Conservation (phyloP, 2,329 filamentous ascomycete genomes). For the Dactylellina sp. region DNA sequence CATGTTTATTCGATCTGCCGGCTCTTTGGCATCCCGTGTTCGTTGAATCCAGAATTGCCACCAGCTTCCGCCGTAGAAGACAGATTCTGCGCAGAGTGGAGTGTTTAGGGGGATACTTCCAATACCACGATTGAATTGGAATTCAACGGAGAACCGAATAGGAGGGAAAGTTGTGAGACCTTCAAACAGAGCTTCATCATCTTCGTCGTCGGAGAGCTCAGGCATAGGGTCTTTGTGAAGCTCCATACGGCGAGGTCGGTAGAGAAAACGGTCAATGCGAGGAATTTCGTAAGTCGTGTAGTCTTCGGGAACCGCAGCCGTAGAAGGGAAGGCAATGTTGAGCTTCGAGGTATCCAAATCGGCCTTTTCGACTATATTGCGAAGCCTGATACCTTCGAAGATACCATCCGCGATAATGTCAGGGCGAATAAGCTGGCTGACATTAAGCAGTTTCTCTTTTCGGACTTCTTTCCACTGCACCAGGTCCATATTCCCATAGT, state of each 20-base stretch:
- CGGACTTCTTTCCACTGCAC: constrained; percentile 45
- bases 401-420: constrained; percentile 34
- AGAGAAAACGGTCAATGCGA: constrained; percentile 30
- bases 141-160: constrained; percentile 48
- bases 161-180: constrained; percentile 27
- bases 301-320: constrained; percentile 7
- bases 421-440: constrained; percentile 14
- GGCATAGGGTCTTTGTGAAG: constrained; percentile 27
- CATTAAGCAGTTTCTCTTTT: constrained; percentile 19
- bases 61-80: constrained; percentile 53
- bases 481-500: constrained; percentile 48
- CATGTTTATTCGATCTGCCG: constrained; percentile 12
- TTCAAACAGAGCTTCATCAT: not conserved
- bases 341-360: constrained; percentile 1
- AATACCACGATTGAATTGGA: constrained; percentile 48
- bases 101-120: constrained; percentile 15
- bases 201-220: not conserved
- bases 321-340: constrained; percentile 15
- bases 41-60: constrained; percentile 50
- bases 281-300: constrained; percentile 25
- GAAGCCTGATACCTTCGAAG: constrained; percentile 37
- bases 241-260: constrained; percentile 40
- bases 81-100: constrained; percentile 26
- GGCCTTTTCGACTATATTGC: constrained; percentile 22
- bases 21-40: constrained; percentile 17